phyloP scores from a whole-genome alignment of 2,329 filamentous ascomycete genomes.

The Fusarium udum region DNA sequence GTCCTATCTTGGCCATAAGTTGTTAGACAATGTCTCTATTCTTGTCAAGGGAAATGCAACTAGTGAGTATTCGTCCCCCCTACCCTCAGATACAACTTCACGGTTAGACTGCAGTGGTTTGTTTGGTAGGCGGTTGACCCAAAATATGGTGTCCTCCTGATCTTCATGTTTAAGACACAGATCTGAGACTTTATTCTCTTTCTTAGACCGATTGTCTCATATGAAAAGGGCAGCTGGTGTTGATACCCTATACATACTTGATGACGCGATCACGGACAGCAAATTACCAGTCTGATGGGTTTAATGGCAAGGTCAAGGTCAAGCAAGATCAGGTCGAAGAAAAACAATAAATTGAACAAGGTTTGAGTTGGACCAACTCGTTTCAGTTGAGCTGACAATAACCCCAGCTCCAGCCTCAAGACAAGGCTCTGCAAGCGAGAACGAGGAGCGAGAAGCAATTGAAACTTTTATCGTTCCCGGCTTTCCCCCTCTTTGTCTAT shows the following conservation, averaged over 20 bases:
- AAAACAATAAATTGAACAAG: conserved; percentile 8
- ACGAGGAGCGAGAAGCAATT: neutral
- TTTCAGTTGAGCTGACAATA: conserved; percentile 22
- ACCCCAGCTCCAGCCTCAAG: neutral
- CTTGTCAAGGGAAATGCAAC: neutral
- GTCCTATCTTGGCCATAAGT: neutral
- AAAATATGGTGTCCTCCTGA: neutral
- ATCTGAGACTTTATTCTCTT: conserved; percentile 23
- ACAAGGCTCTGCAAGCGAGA: neutral
- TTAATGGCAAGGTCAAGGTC: neutral
- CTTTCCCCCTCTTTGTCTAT: neutral
- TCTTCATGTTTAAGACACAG: conserved; percentile 23
- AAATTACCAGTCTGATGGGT: neutral
- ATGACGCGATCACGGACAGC: conserved; percentile 29
- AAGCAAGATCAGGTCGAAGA: neutral
- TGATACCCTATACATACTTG: conserved; percentile 6
- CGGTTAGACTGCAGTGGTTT: neutral
- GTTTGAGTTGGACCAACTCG: neutral
- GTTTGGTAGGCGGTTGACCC: neutral
- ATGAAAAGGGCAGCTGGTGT: conserved; percentile 7
- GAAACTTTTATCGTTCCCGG: neutral
- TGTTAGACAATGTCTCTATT: neutral
- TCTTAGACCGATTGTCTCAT: conserved; percentile 9
- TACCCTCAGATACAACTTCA: neutral
- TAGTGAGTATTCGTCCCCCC: neutral